phyloP scores from a whole-genome alignment of 352 stramenopile genomes.

The Globisporangium carolinianum region DNA sequence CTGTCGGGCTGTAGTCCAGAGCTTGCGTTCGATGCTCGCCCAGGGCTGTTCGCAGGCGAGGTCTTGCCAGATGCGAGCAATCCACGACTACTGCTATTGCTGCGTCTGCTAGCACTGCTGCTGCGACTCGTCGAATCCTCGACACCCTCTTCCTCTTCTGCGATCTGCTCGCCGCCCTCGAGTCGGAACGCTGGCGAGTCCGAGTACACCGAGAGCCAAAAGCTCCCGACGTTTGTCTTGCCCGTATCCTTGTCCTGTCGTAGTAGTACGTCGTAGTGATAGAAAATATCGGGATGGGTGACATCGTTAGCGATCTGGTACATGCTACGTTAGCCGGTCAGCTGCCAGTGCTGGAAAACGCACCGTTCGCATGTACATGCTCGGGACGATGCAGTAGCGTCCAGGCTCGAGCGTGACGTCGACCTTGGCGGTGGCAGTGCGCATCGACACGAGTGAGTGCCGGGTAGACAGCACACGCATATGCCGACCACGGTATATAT shows the following conservation, averaged over 20 bases:
- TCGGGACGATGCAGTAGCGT: constrained; percentile 76
- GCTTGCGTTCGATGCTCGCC: constrained; percentile 21
- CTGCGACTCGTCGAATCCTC: constrained; percentile 19
- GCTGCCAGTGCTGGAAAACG: neutral
- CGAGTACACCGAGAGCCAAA: constrained; percentile 81
- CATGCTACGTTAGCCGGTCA: too few species aligned
- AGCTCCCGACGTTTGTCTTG: constrained; percentile 69
- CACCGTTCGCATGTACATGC: constrained; percentile 86
- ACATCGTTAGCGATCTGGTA: neutral
- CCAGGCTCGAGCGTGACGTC: constrained; percentile 67
- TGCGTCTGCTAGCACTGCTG: constrained; percentile 3
- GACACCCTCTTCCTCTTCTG: constrained; percentile 72
- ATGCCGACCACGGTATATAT: too few species aligned
- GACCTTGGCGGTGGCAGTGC: constrained; percentile 19
- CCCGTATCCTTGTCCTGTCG: constrained; percentile 66
- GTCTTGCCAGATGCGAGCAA: constrained; percentile 2
- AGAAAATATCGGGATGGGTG: neutral
- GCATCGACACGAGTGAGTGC: too few species aligned
- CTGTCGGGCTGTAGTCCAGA: constrained; percentile 23
- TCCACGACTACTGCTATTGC: neutral
- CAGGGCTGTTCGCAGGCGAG: constrained; percentile 18
- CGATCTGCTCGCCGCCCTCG: constrained; percentile 68
- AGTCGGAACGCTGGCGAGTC: constrained; percentile 58
- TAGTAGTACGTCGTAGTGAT: neutral
- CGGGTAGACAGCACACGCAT: too few species aligned